These are phyloP conservation scores for Chlorella sorokiniana DNA, from an alignment of 139 green algal genomes.

Conservation along the genomic window DNA sequence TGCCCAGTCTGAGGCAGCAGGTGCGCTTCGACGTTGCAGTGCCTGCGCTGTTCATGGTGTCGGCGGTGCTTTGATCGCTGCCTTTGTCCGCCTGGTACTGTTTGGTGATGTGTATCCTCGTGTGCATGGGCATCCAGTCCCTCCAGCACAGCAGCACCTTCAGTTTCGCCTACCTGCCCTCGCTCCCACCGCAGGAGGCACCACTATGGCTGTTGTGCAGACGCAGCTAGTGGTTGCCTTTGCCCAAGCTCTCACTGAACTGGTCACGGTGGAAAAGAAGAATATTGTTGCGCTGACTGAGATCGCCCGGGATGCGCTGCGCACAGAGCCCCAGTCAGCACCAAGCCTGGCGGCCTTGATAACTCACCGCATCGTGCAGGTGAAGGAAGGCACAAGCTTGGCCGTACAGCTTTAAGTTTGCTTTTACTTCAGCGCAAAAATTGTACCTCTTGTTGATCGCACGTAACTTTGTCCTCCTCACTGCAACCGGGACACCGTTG, in stretches of 20 bases:
- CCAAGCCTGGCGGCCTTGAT: conserved; percentile 32
- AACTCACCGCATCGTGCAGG: conserved; percentile 34
- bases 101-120: not conserved
- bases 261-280: conserved; percentile 38
- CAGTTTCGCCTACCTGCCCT: too few species aligned
- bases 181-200: not conserved
- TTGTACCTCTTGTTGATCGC: not conserved
- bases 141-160: too few species aligned
- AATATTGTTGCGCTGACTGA: conserved; percentile 45
- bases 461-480: not conserved
- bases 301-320: conserved; percentile 37
- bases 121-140: too few species aligned
- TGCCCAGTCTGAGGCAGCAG: too few species aligned
- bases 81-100: too few species aligned
- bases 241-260: conserved; percentile 25
- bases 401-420: not conserved
- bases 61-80: too few species aligned
- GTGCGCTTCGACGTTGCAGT: too few species aligned
- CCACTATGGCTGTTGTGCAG: not conserved
- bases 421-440: not conserved
- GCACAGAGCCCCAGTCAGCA: conserved; percentile 17
- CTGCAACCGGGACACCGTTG: not conserved
- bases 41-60: too few species aligned
- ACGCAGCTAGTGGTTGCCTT: conserved; percentile 15
- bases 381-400: not conserved